These are phyloP conservation scores for Fusarium cicatricum DNA, from an alignment of 2,329 filamentous ascomycete genomes.

Conservation along the genomic window DNA sequence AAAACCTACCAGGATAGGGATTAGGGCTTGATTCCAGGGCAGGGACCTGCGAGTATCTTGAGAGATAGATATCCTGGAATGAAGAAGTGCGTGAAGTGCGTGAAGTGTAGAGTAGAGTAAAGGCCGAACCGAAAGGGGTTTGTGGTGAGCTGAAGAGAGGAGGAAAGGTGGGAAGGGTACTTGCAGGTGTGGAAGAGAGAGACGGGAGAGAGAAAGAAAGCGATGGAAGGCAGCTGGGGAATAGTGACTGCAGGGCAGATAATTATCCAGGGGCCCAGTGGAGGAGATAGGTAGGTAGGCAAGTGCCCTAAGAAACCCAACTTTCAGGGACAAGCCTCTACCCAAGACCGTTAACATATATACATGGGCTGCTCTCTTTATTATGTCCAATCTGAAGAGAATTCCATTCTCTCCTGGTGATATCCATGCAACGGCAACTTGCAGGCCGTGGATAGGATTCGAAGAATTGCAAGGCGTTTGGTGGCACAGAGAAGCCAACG, in stretches of 20 bases:
- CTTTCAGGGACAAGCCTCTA: neutral
- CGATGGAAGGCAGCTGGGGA: neutral
- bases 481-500: too few species aligned
- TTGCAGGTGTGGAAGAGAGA: neutral
- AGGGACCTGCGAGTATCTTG: neutral
- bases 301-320: neutral
- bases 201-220: neutral
- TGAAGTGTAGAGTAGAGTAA: neutral
- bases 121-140: neutral
- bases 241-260: neutral
- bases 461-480: too few species aligned
- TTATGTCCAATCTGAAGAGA: neutral
- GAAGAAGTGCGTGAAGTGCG: neutral
- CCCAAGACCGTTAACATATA: neutral
- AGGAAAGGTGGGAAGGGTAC: neutral
- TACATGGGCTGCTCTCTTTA: neutral
- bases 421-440: too few species aligned
- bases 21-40: neutral
- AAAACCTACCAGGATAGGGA: too few species aligned
- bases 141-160: constrained; percentile 3
- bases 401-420: too few species aligned
- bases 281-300: neutral
- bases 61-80: neutral
- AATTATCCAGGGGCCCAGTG: neutral
- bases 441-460: too few species aligned